Evolutionary conservation across 2,329 filamentous ascomycete species (phyloP), one percentile per base, ranked within the genome.

Genomic region (Aspergillus viridinutans): DNA sequence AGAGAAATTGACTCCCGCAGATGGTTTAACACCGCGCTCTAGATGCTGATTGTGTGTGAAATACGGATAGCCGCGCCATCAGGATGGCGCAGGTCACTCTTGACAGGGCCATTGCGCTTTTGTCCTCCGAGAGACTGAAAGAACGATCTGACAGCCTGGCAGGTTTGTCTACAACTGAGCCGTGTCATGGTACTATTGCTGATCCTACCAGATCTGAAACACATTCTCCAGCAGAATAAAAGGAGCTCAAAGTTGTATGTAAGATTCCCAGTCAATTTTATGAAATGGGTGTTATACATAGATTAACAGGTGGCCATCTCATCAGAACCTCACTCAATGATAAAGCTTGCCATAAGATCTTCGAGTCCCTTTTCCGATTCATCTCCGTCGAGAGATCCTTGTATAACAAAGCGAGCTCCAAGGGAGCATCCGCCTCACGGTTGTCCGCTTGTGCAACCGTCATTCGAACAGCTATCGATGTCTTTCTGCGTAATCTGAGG

Each of bases 321-420:
- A 56, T 51, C 62, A 76, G 75, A 60, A 72, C 77, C 35, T 67
- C 69, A 5, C 78, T 96, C 35, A 83, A 82, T 49, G 90, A 96
- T 69, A 90, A 89, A 69, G 83, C 83, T n/a, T 96, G 90, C 64
- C 88, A 94, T 68, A 83, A 84, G 58, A 85, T 97, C 47, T 90
- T 90, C 65, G 91, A 97, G 67, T 83, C 85, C 1, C 77, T 97
- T 2, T 96, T 97, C 68, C 81, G 83, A 54, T 86, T 86, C 61
- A 81, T 87, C 82, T 68, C 83, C 83, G 73, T 81, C 14, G 92
- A 96, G 64, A 91, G 90, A 69, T 79, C 85, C 9, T 70, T 74
- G 20, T 89, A 84, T 61, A 81, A 83, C 55, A 82, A 82, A 55
- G 80, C 80, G 53, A 80, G 75, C 12, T 76, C 80, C 26, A 81